A percentile compares a stretch with the other conserved stretches of the same genome.
These are phyloP conservation scores for Musa schizocarpa DNA, from an alignment of 176 grass and related monocot genomes.

Conservation along the genomic window DNA sequence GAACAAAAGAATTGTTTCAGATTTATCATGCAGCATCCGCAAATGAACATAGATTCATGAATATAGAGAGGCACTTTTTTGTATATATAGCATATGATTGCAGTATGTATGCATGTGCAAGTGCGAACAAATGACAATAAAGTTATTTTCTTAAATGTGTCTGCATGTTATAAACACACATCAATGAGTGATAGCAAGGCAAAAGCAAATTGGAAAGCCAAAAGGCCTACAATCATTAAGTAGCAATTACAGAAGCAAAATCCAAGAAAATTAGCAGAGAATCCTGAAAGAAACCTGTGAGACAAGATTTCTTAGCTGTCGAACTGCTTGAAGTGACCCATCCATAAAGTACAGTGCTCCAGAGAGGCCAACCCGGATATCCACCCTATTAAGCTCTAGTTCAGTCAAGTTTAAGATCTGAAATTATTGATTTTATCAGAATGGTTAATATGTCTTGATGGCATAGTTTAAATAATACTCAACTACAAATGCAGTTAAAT, in stretches of 20 bases:
- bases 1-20: background rate
- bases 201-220: background rate
- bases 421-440: slow-evolving; percentile 19
- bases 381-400: slow-evolving; percentile 90
- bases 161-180: background rate
- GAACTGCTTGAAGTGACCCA: slow-evolving; percentile 79
- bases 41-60: background rate
- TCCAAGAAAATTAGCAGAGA: slow-evolving; percentile 11
- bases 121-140: background rate
- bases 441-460: background rate
- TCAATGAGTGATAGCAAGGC: background rate
- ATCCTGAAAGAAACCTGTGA: slow-evolving; percentile 53
- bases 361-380: slow-evolving; percentile 81
- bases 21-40: background rate
- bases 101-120: background rate
- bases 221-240: slow-evolving; percentile 8
- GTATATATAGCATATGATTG: too few species aligned
- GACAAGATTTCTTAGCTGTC: slow-evolving; percentile 85
- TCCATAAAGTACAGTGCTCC: slow-evolving; percentile 95
- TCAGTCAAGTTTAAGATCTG: slow-evolving; percentile 99
- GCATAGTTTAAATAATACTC: background rate
- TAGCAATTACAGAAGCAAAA: slow-evolving; percentile 5
- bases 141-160: background rate
- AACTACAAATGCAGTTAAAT: background rate
- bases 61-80: background rate